Conservation (phyloP, 495 filamentous ascomycete genomes). For the Trichoderma gamsii region DNA sequence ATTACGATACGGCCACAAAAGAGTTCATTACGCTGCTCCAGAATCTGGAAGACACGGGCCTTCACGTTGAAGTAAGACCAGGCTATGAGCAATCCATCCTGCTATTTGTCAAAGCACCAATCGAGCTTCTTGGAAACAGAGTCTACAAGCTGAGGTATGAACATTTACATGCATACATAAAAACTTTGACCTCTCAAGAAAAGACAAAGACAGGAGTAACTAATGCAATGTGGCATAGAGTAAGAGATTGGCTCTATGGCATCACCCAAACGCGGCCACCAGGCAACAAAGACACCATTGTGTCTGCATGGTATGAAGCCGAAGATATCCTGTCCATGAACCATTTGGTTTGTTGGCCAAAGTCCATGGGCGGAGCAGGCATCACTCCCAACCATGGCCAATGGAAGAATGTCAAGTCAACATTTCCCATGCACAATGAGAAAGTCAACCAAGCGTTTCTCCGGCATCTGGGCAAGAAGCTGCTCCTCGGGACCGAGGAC, state of each 20-base stretch:
- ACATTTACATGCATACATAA: not conserved
- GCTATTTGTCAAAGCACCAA: slow-evolving; percentile 4
- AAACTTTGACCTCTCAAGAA: not conserved
- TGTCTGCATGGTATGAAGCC: slow-evolving; percentile 14
- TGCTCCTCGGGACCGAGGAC: slow-evolving; percentile 16
- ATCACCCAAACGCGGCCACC: slow-evolving; percentile 1
- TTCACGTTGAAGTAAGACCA: slow-evolving; percentile 1
- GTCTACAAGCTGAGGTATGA: not conserved
- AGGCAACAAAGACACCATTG: slow-evolving; percentile 14
- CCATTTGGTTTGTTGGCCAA: slow-evolving; percentile 15
- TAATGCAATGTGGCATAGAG: not conserved
- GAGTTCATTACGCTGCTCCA: slow-evolving; percentile 3
- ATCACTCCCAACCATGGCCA: slow-evolving; percentile 14
- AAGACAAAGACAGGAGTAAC: not conserved
- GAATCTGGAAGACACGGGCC: not conserved
- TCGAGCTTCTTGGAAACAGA: slow-evolving; percentile 1
- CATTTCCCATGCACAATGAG: slow-evolving; percentile 18
- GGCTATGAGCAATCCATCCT: not conserved
- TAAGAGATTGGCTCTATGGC: slow-evolving; percentile 19
- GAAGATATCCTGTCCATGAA: slow-evolving; percentile 17
- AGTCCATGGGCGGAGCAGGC: slow-evolving; percentile 17
- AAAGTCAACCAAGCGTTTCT: slow-evolving; percentile 15
- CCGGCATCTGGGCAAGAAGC: slow-evolving; percentile 12
- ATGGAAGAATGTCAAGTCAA: slow-evolving; percentile 18
- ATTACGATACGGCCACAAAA: not conserved